Conservation (phyloP, 768 basidiomycete genomes). For the Royoungia palumana region DNA sequence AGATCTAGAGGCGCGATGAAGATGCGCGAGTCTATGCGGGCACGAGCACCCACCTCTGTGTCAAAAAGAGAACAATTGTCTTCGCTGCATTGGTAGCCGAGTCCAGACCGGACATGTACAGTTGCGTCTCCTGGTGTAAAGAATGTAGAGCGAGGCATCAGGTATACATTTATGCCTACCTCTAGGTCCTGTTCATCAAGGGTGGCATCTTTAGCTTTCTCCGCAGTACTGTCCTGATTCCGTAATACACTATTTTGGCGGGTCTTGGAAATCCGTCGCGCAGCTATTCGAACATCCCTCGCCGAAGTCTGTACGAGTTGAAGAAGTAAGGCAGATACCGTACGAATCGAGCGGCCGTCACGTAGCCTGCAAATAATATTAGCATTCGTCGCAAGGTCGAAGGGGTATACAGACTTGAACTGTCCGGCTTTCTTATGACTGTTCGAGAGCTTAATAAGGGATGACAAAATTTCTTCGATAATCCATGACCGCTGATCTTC, state of each 20-base stretch:
- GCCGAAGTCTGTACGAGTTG: slow-evolving; percentile 97
- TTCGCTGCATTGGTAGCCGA: slow-evolving; percentile 83
- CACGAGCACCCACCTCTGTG: slow-evolving; percentile 47
- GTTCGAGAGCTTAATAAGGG: slow-evolving; percentile 85
- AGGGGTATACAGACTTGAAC: slow-evolving; percentile 58
- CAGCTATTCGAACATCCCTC: slow-evolving; percentile 77
- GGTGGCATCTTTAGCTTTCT: slow-evolving; percentile 49
- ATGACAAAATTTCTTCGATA: slow-evolving; percentile 93
- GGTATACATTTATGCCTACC: slow-evolving; percentile 31
- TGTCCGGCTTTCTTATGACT: slow-evolving; percentile 88
- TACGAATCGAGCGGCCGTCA: slow-evolving; percentile 89
- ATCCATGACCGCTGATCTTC: slow-evolving; percentile 93
- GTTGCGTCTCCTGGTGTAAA: slow-evolving; percentile 55
- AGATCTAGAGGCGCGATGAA: slow-evolving; percentile 44
- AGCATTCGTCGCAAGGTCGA: background rate
- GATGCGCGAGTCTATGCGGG: background rate
- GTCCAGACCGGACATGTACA: slow-evolving; percentile 72
- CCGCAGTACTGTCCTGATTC: slow-evolving; percentile 56
- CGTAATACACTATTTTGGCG: slow-evolving; percentile 62
- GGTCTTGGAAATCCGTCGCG: slow-evolving; percentile 55
- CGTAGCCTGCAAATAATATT: slow-evolving; percentile 58
- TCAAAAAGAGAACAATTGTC: slow-evolving; percentile 76
- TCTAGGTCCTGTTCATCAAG: slow-evolving; percentile 69
- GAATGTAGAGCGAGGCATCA: background rate
- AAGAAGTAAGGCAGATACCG: slow-evolving; percentile 86